These are phyloP conservation scores for Trichoderma sp. DNA, from an alignment of 2,329 filamentous ascomycete species.

Conservation along the genomic window DNA sequence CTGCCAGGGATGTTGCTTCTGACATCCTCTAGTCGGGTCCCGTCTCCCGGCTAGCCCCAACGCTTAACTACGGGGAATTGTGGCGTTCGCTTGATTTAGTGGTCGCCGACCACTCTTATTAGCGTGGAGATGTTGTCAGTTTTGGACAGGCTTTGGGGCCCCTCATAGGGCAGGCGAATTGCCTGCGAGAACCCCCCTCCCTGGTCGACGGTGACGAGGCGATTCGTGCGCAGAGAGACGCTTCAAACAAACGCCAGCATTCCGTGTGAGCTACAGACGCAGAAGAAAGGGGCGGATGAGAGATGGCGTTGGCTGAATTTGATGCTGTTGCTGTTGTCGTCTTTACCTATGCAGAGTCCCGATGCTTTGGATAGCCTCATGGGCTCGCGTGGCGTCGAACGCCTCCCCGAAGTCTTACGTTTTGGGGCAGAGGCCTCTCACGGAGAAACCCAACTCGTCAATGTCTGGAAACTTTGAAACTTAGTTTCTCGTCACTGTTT, in stretches of 20 bases:
- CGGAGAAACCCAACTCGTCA: not conserved
- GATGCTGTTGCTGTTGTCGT: not conserved
- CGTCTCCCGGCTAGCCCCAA: constrained; percentile 12
- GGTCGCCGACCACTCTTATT: constrained; percentile 12
- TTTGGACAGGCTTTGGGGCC: not conserved
- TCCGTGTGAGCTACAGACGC: not conserved
- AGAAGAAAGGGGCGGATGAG: not conserved
- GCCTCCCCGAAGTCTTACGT: constrained; percentile 12
- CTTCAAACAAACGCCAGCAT: not conserved
- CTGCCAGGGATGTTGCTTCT: constrained; percentile 10
- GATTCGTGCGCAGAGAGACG: not conserved
- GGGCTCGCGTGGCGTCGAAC: not conserved
- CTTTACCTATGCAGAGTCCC: not conserved
- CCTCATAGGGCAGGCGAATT: constrained; percentile 15
- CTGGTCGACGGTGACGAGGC: not conserved
- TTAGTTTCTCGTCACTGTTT: not conserved
- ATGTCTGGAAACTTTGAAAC: not conserved
- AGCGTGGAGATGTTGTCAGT: constrained; percentile 3
- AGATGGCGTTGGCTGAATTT: not conserved
- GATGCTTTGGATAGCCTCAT: constrained; percentile 3
- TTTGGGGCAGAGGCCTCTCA: not conserved
- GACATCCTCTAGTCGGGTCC: constrained; percentile 15
- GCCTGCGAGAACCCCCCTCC: not conserved
- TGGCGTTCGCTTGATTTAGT: constrained; percentile 12
- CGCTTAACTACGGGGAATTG: constrained; percentile 19